These are phyloP conservation scores for Clarireedia hainanense DNA, from an alignment of 2,329 filamentous ascomycete species.

Conservation along the genomic window DNA sequence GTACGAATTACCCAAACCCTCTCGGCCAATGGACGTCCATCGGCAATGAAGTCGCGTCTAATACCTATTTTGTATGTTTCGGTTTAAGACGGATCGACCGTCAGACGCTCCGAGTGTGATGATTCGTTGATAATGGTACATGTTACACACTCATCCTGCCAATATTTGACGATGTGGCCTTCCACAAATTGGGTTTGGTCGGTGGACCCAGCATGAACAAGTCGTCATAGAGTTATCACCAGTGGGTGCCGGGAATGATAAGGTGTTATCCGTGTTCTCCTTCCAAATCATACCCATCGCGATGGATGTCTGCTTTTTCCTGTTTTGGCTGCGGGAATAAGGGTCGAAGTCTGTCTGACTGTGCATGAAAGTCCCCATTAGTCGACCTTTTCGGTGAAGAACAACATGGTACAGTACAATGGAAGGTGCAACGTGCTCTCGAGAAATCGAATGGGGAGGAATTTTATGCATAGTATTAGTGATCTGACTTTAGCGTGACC, in stretches of 20 bases:
- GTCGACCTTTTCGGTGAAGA: not conserved
- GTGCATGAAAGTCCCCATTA: not conserved
- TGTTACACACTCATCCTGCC: not conserved
- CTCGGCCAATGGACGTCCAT: not conserved
- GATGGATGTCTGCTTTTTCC: not conserved
- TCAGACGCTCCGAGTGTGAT: not conserved
- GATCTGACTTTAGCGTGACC: slow-evolving; percentile 1
- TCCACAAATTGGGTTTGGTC: not conserved
- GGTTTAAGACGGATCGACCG: not conserved
- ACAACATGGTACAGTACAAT: not conserved
- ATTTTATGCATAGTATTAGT: slow-evolving; percentile 1
- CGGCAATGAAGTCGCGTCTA: slow-evolving; percentile 4
- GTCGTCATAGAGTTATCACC: not conserved
- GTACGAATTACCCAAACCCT: not conserved
- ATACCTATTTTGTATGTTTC: not conserved
- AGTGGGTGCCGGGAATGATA: slow-evolving; percentile 1
- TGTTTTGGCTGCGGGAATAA: not conserved
- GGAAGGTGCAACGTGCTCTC: not conserved
- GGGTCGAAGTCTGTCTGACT: not conserved
- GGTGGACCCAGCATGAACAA: not conserved
- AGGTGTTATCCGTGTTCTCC: not conserved
- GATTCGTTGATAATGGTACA: not conserved
- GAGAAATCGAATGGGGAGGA: not conserved
- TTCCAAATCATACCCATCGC: not conserved
- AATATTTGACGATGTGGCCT: not conserved